Percentiles rank a stretch among this genome's conserved stretches.
Evolutionary conservation across 768 basidiomycete genomes (phyloP).

Genomic region (Mycena capillaripes): DNA sequence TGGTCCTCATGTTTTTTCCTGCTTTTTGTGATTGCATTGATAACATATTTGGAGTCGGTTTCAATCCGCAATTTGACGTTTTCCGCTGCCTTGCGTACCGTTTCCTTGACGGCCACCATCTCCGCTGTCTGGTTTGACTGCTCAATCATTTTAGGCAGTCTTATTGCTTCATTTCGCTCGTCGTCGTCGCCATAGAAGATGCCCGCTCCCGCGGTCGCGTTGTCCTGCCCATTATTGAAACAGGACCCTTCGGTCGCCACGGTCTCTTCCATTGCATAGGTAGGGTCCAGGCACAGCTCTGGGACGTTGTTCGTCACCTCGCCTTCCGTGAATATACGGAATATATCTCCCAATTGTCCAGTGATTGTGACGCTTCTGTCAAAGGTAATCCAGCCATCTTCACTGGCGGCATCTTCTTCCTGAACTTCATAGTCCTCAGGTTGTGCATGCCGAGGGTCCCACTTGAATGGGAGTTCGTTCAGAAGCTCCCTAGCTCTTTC

Average conservation of each 20-base stretch:
- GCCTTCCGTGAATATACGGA: constrained; percentile 30
- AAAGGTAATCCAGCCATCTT: not conserved
- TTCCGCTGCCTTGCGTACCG: not conserved
- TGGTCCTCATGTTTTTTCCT: constrained; percentile 41
- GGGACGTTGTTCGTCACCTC: not conserved
- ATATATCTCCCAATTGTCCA: constrained; percentile 6
- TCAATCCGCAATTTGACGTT: too few species aligned
- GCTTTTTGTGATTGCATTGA: constrained; percentile 40
- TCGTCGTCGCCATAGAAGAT: too few species aligned
- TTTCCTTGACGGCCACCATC: constrained; percentile 28
- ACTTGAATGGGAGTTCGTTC: too few species aligned
- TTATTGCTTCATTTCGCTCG: too few species aligned
- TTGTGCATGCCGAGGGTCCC: constrained; percentile 1
- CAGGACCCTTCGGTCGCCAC: constrained; percentile 44
- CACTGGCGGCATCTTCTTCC: not conserved
- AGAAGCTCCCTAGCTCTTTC: too few species aligned
- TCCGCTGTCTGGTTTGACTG: constrained; percentile 42
- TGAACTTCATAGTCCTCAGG: constrained; percentile 26
- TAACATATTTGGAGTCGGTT: too few species aligned
- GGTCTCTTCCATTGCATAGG: too few species aligned
- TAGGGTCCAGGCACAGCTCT: not conserved
- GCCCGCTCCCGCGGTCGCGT: constrained; percentile 43
- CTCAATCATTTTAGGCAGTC: too few species aligned
- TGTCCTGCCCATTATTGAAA: constrained; percentile 28
- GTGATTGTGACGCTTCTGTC: not conserved